These are phyloP conservation scores for Pseudogymnoascus sp. DNA, from an alignment of 2,329 filamentous ascomycete species.

Conservation along the genomic window DNA sequence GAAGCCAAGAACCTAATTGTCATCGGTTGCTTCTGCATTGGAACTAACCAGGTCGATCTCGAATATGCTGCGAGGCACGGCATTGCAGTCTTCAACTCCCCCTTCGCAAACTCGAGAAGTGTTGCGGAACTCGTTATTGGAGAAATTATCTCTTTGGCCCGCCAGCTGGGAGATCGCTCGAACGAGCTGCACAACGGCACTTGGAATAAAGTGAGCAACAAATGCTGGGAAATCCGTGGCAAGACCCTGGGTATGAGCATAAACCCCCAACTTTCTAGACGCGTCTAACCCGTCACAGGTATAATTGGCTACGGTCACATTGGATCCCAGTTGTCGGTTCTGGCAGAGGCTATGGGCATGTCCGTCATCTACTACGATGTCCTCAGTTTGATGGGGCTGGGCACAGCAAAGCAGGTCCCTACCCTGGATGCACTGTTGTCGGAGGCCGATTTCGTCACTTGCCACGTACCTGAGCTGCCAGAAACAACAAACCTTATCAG, in stretches of 20 bases:
- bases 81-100: constrained; percentile 98
- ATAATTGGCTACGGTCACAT: constrained; percentile 98
- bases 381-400: constrained; percentile 86
- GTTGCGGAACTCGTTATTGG: constrained; percentile 93
- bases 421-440: constrained; percentile 68
- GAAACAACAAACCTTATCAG: constrained; percentile 93
- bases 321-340: constrained; percentile 86
- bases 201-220: constrained; percentile 96
- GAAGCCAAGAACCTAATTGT: constrained; percentile 93
- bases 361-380: constrained; percentile 96
- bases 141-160: constrained; percentile 85
- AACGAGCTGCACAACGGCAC: constrained; percentile 88
- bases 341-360: constrained; percentile 98
- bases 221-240: constrained; percentile 96
- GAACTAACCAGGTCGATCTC: constrained; percentile 90
- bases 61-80: constrained; percentile 74
- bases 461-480: constrained; percentile 86
- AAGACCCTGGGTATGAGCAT: constrained; percentile 71
- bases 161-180: constrained; percentile 87
- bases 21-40: constrained; percentile 97
- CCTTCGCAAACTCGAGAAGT: constrained; percentile 94
- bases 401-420: constrained; percentile 75
- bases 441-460: constrained; percentile 82
- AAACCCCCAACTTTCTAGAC: not conserved
- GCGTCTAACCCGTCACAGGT: constrained; percentile 35